Conservation (phyloP, 129 eudicot species). For the Tagetes patula region DNA sequence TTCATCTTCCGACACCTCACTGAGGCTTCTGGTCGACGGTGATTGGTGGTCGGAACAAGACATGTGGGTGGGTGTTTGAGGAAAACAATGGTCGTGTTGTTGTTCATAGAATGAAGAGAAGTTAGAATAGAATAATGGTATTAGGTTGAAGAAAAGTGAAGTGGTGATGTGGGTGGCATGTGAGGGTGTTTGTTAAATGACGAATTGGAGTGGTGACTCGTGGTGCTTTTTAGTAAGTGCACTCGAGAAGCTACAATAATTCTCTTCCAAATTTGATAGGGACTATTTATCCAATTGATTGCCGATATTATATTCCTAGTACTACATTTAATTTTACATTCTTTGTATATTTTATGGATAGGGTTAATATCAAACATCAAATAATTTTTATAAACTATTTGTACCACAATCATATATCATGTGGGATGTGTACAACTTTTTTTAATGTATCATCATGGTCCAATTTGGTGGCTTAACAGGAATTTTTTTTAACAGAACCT, state of each 20-base stretch:
- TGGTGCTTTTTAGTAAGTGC: constrained; percentile 19
- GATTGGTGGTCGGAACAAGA: constrained; percentile 51
- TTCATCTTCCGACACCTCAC: constrained; percentile 58
- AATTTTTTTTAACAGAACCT: no score
- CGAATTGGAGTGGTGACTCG: neutral
- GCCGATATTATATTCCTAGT: neutral
- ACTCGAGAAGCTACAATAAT: constrained; percentile 21
- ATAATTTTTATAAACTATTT: no score
- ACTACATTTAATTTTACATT: neutral
- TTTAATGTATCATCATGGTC: no score
- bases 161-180: neutral
- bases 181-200: neutral
- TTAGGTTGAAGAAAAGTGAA: constrained; percentile 2
- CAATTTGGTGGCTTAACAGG: no score
- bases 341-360: no score
- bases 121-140: neutral
- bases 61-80: constrained; percentile 33
- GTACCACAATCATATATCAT: no score
- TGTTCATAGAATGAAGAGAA: constrained; percentile 7
- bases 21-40: constrained; percentile 48
- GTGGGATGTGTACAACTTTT: no score
- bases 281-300: no score
- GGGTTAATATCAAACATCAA: no score
- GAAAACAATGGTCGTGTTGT: neutral
- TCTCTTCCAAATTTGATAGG: neutral